Evolutionary conservation across 208 protist genomes (phyloP), one percentile per base, ranked within the genome.

Genomic region (Zelonia costaricensis): DNA sequence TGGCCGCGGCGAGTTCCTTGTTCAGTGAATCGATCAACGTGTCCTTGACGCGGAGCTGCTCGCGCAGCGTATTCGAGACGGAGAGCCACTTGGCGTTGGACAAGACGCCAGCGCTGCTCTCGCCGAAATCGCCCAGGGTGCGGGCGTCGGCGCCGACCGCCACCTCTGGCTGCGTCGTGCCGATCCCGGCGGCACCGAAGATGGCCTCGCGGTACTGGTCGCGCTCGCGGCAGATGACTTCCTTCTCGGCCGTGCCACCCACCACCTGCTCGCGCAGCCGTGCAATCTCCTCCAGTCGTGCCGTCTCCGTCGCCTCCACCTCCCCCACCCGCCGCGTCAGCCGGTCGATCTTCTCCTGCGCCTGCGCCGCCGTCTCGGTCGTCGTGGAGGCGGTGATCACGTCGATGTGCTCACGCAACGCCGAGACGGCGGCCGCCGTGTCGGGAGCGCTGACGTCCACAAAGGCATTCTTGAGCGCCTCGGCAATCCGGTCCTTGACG

Each of bases 131-230:
- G n/a, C 46, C 51, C 20, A 42, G 39, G 16, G 49, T n/a, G n/a
- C 36, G 20, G 4, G 42, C 40, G 20, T 20, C 49, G 30, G 49
- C 48, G n/a, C n/a, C 40, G 30, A 16, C 51, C 15, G 2, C 28
- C 30, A 12, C 57, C 23, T 54, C 56, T 4, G 33, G 13, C 33
- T 35, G 54, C 38, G 8, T 38, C 10, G 46, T 77, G 31, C 45
- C 36, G 27, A 68, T 53, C 3, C 55, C 64, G 33, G 55, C 59
- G 0, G 68, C 57, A 7, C 78, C 74, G 67, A 94, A 92, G 59
- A 94, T 76, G 18, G 76, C 76, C n/a, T 82, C 72, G 20, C 89
- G 75, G 63, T 92, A 95, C 58, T 82, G 76, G 53, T 95, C 84
- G 13, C 90, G 76, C 62, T 95, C 90, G 30, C 80, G 65, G 35